A percentile compares a stretch with the other conserved stretches of the same genome.
These are phyloP conservation scores for Clathrospora elynae DNA, from an alignment of 2,329 filamentous ascomycete species.

Conservation along the genomic window DNA sequence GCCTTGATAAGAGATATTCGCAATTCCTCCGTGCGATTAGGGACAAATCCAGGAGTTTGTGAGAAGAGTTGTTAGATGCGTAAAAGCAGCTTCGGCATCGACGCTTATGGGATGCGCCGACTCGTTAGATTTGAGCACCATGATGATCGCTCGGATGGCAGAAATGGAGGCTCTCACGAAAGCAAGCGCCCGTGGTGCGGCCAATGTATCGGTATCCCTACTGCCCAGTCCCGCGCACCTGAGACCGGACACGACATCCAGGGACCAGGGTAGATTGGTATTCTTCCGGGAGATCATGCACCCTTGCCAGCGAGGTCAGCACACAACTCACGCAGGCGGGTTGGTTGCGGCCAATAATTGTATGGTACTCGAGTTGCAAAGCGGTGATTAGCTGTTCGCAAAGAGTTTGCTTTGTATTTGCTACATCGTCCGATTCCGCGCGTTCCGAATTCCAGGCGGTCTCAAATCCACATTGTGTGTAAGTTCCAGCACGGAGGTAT, in stretches of 20 bases:
- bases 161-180: constrained; percentile 24
- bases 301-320: constrained; percentile 31
- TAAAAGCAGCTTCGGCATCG: constrained; percentile 17
- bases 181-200: constrained; percentile 34
- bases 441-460: neutral
- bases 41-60: too few relatives aligned
- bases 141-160: constrained; percentile 37
- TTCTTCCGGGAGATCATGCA: constrained; percentile 45
- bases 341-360: constrained; percentile 5
- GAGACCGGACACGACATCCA: constrained; percentile 27
- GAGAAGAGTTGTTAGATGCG: neutral
- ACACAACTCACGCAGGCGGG: constrained; percentile 28
- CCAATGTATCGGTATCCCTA: constrained; percentile 39
- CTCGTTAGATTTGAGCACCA: constrained; percentile 26
- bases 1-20: too few relatives aligned
- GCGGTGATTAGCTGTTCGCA: too few relatives aligned
- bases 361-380: too few relatives aligned
- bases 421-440: too few relatives aligned
- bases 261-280: constrained; percentile 24
- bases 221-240: constrained; percentile 31
- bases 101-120: constrained; percentile 32
- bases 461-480: neutral
- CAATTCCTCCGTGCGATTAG: too few relatives aligned
- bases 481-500: constrained; percentile 36
- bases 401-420: too few relatives aligned